These are phyloP conservation scores for Tetrapisispora iriomotensis DNA, from an alignment of 805 yeast species.

Conservation along the genomic window DNA sequence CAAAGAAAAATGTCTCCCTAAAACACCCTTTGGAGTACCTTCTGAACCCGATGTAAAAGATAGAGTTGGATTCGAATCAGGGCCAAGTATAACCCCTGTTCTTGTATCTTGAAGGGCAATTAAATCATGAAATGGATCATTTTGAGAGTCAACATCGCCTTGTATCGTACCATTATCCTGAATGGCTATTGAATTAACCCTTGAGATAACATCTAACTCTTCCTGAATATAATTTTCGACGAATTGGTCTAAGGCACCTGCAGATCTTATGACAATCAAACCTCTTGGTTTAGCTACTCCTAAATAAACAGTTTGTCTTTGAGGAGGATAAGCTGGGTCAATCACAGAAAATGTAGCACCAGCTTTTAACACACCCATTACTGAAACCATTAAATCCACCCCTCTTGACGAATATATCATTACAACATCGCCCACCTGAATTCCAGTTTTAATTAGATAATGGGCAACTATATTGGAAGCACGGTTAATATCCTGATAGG, in stretches of 20 bases:
- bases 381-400: slow-evolving; percentile 92
- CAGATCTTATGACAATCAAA: slow-evolving; percentile 79
- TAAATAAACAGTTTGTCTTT: slow-evolving; percentile 87
- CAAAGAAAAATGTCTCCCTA: slow-evolving; percentile 93
- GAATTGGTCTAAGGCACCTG: slow-evolving; percentile 68
- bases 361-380: slow-evolving; percentile 95
- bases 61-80: slow-evolving; percentile 93
- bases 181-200: slow-evolving; percentile 69
- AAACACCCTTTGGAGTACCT: slow-evolving; percentile 97
- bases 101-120: slow-evolving; percentile 41
- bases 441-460: slow-evolving; percentile 70
- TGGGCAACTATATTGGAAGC: slow-evolving; percentile 92
- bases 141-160: slow-evolving; percentile 32
- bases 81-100: slow-evolving; percentile 90
- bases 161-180: slow-evolving; percentile 68
- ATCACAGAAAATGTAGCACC: slow-evolving; percentile 98
- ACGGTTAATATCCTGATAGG: slow-evolving; percentile 79
- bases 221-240: slow-evolving; percentile 70
- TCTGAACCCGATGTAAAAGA: slow-evolving; percentile 97
- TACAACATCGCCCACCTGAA: slow-evolving; percentile 85
- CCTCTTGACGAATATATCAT: slow-evolving; percentile 98
- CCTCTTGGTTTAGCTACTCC: slow-evolving; percentile 92
- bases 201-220: slow-evolving; percentile 62
- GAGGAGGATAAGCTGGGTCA: slow-evolving; percentile 98
- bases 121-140: slow-evolving; percentile 44